phyloP scores from a whole-genome alignment of 495 filamentous ascomycete genomes.

The Parmelia sp. region DNA sequence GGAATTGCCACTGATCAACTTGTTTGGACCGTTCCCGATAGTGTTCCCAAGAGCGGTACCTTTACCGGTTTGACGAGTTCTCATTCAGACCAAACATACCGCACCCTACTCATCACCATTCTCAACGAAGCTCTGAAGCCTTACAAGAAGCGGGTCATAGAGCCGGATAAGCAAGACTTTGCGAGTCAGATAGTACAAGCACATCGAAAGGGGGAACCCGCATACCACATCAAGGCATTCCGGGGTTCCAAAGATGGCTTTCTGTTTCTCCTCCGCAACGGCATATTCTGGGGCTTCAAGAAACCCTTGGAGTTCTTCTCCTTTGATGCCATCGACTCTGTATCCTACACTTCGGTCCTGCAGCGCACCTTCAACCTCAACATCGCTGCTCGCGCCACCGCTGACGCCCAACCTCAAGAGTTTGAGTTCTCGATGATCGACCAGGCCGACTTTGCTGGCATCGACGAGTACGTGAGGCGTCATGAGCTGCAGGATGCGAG shows the following conservation, averaged over 20 bases:
- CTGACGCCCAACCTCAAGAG: slow-evolving; percentile 51
- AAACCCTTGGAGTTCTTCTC: slow-evolving; percentile 87
- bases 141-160: slow-evolving; percentile 53
- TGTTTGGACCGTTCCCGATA: slow-evolving; percentile 74
- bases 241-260: slow-evolving; percentile 92
- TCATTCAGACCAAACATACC: slow-evolving; percentile 52
- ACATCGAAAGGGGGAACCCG: slow-evolving; percentile 84
- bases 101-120: slow-evolving; percentile 55
- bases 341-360: slow-evolving; percentile 84
- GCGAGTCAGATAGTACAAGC: slow-evolving; percentile 67
- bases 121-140: slow-evolving; percentile 53
- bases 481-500: slow-evolving; percentile 84
- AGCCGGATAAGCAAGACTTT: slow-evolving; percentile 69
- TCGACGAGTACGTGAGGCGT: slow-evolving; percentile 75
- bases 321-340: slow-evolving; percentile 66
- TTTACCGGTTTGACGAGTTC: slow-evolving; percentile 40
- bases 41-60: slow-evolving; percentile 58
- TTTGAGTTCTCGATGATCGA: slow-evolving; percentile 83
- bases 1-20: slow-evolving; percentile 43
- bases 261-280: slow-evolving; percentile 78
- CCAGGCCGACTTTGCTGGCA: slow-evolving; percentile 74
- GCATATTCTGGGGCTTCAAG: slow-evolving; percentile 92
- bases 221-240: slow-evolving; percentile 87
- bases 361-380: slow-evolving; percentile 92
- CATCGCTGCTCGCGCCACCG: slow-evolving; percentile 49